These are phyloP conservation scores for Podospora comata DNA, from an alignment of 495 filamentous ascomycete genomes.

Conservation along the genomic window DNA sequence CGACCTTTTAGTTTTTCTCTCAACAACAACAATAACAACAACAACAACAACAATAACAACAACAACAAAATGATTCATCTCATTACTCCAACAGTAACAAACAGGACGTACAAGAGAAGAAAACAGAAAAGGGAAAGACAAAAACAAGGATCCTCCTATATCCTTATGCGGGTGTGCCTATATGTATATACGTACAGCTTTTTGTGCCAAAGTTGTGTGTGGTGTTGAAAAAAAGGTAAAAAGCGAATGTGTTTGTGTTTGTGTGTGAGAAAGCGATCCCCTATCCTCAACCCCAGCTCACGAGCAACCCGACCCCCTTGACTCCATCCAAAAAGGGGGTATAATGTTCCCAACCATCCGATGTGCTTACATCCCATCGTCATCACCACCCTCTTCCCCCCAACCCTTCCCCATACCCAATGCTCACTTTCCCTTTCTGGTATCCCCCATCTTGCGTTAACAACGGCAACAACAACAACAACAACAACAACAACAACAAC, in stretches of 20 bases:
- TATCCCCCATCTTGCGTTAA: neutral
- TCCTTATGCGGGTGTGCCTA: conserved; percentile 1
- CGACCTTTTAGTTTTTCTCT: too few species aligned
- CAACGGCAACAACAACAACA: neutral
- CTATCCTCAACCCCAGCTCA: neutral
- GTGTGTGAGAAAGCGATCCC: neutral
- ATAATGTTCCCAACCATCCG: neutral
- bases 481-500: neutral
- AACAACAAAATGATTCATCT: neutral
- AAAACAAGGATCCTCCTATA: conserved; percentile 14
- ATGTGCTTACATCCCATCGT: neutral
- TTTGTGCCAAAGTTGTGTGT: neutral
- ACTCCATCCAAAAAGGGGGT: neutral
- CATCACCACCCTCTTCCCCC: neutral
- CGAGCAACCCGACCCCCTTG: neutral
- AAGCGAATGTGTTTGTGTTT: neutral
- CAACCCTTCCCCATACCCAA: neutral
- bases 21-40: too few species aligned
- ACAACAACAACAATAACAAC: too few species aligned
- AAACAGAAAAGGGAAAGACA: conserved; percentile 20
- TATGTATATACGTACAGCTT: conserved; percentile 2
- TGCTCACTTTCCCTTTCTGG: neutral
- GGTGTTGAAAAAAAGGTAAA: neutral
- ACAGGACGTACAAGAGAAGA: conserved; percentile 18
- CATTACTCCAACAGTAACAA: conserved; percentile 8